These are phyloP conservation scores for Arbutus unedo DNA, from an alignment of 148 eudicot genomes.

Conservation along the genomic window DNA sequence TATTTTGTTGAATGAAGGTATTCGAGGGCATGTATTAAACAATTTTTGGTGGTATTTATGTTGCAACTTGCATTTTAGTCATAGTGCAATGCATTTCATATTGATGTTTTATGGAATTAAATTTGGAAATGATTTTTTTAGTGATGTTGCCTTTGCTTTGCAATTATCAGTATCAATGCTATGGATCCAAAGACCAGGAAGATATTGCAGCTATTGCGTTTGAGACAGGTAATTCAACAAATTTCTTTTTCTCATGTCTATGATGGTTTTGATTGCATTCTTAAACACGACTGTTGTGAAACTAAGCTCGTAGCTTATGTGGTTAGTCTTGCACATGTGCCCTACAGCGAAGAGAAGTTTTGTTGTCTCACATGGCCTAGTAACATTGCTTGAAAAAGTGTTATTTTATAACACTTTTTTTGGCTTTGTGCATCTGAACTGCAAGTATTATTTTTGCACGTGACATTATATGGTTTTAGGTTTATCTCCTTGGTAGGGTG, in stretches of 20 bases:
- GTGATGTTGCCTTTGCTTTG: too few relatives aligned
- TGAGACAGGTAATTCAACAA: slow-evolving; percentile 57
- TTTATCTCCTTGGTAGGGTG: background rate
- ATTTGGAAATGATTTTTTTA: too few relatives aligned
- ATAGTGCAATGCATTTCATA: background rate
- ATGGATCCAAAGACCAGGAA: slow-evolving; percentile 71
- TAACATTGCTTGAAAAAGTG: too few relatives aligned
- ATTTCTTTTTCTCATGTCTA: background rate
- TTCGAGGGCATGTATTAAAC: slow-evolving; percentile 45
- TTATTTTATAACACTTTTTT: too few relatives aligned
- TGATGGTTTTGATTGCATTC: background rate
- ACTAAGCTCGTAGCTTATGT: background rate
- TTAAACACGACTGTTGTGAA: background rate
- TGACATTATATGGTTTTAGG: background rate
- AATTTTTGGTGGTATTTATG: background rate
- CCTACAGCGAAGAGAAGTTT: background rate
- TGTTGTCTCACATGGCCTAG: background rate
- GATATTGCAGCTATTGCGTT: slow-evolving; percentile 73
- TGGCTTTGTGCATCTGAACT: too few relatives aligned
- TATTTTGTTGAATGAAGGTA: slow-evolving; percentile 58
- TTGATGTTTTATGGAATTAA: too few relatives aligned
- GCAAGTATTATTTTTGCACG: too few relatives aligned
- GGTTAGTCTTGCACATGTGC: background rate
- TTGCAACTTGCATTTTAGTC: too few relatives aligned
- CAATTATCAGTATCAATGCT: slow-evolving; percentile 63